Evolutionary conservation across 768 basidiomycete species (phyloP).

Genomic region (Tephrocybe sp.): DNA sequence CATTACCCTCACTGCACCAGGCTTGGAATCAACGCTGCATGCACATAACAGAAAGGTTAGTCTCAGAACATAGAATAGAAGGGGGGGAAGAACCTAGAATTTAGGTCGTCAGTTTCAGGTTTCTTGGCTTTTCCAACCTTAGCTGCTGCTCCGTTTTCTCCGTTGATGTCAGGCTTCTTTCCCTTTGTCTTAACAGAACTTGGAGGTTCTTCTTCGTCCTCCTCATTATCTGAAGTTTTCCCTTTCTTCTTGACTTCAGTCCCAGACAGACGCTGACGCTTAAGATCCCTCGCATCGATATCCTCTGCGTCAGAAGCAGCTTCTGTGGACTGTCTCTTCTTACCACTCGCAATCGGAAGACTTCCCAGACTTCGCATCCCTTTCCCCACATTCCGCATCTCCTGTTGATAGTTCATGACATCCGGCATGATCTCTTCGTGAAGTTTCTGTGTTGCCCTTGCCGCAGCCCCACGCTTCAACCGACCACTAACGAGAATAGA

Average conservation of each 20-base stretch:
- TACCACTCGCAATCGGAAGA: slow-evolving; percentile 16
- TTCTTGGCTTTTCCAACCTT: slow-evolving; percentile 14
- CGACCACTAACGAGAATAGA: slow-evolving; percentile 15
- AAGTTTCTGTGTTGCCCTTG: slow-evolving; percentile 51
- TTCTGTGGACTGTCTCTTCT: slow-evolving; percentile 12
- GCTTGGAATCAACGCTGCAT: slow-evolving; percentile 9
- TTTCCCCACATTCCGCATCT: slow-evolving; percentile 50
- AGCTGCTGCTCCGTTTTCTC: slow-evolving; percentile 8
- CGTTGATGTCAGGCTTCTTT: slow-evolving; percentile 20
- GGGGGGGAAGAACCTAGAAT: slow-evolving; percentile 5
- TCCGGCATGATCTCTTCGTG: slow-evolving; percentile 78
- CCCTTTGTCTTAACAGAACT: slow-evolving; percentile 16
- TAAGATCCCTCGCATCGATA: not conserved
- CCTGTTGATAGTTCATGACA: slow-evolving; percentile 64
- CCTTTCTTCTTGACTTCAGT: slow-evolving; percentile 16
- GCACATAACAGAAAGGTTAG: not conserved
- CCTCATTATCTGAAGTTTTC: slow-evolving; percentile 13
- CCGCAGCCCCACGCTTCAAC: slow-evolving; percentile 41
- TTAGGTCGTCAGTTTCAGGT: slow-evolving; percentile 17
- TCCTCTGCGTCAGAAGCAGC: slow-evolving; percentile 13
- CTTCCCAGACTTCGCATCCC: slow-evolving; percentile 32
- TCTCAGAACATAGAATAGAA: not conserved
- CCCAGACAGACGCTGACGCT: slow-evolving; percentile 12
- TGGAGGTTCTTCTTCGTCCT: slow-evolving; percentile 8
- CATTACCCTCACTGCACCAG: slow-evolving; percentile 47